Evolutionary conservation across 2,329 filamentous ascomycete species (phyloP).

Genomic region (Fusarium metavorans): DNA sequence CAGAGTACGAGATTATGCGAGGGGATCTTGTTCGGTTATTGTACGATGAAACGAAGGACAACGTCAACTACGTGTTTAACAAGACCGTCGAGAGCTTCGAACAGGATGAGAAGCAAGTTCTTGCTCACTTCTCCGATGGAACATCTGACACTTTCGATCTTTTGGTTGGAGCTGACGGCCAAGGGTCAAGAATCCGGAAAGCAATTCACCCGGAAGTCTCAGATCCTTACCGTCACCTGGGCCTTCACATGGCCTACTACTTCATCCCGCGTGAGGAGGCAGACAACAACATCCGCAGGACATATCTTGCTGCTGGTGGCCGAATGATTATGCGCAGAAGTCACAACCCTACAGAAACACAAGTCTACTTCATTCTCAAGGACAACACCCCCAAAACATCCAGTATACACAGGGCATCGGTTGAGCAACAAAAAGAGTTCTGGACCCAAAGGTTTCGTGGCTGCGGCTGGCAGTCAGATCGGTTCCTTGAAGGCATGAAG

Average conservation of each 20-base stretch:
- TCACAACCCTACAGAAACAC: slow-evolving; percentile 27
- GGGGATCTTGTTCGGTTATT: slow-evolving; percentile 62
- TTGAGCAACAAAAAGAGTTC: slow-evolving; percentile 30
- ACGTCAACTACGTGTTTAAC: slow-evolving; percentile 13
- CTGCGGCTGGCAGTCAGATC: slow-evolving; percentile 22
- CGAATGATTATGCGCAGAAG: slow-evolving; percentile 34
- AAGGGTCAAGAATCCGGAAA: slow-evolving; percentile 27
- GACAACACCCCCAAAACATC: slow-evolving; percentile 8
- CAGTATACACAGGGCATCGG: slow-evolving; percentile 14
- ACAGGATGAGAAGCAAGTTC: slow-evolving; percentile 22
- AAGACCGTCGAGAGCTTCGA: slow-evolving; percentile 23
- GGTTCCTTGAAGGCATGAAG: slow-evolving; percentile 27
- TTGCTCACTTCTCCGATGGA: slow-evolving; percentile 24
- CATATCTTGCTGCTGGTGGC: slow-evolving; percentile 11
- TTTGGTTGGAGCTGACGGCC: slow-evolving; percentile 26
- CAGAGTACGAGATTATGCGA: slow-evolving; percentile 67
- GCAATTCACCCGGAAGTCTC: slow-evolving; percentile 3
- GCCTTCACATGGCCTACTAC: slow-evolving; percentile 33
- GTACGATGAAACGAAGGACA: slow-evolving; percentile 39
- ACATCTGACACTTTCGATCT: slow-evolving; percentile 23
- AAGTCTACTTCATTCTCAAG: slow-evolving; percentile 30
- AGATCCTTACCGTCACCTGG: slow-evolving; percentile 35
- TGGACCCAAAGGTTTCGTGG: slow-evolving; percentile 15
- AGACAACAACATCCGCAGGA: slow-evolving; percentile 26
- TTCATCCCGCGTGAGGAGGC: slow-evolving; percentile 25